Evolutionary conservation across 495 filamentous ascomycete genomes (phyloP).

Genomic region (Aspergillus sclerotiicarbonarius): DNA sequence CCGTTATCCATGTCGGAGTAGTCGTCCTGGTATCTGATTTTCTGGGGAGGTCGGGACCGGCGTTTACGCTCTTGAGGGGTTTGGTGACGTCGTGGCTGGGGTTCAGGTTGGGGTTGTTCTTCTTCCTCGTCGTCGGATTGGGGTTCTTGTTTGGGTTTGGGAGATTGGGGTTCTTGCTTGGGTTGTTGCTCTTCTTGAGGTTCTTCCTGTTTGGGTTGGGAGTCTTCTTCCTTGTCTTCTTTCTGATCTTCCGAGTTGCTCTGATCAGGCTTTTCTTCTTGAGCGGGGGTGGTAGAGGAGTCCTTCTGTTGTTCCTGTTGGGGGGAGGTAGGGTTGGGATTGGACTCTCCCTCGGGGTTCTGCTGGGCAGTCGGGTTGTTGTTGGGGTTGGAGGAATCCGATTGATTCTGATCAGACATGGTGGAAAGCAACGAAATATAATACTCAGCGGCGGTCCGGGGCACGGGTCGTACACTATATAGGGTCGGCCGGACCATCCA

Average conservation of each 20-base stretch:
- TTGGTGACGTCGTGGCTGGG: slow-evolving; percentile 22
- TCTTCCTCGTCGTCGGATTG: slow-evolving; percentile 18
- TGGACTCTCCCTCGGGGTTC: slow-evolving; percentile 13
- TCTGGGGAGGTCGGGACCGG: slow-evolving; percentile 17
- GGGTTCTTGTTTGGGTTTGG: slow-evolving; percentile 22
- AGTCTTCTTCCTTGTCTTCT: slow-evolving; percentile 14
- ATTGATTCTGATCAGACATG: slow-evolving; percentile 39
- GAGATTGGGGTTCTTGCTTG: slow-evolving; percentile 19
- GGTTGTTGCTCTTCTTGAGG: slow-evolving; percentile 17
- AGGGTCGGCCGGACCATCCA: not conserved
- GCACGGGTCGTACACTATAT: slow-evolving; percentile 4
- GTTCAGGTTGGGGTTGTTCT: slow-evolving; percentile 26
- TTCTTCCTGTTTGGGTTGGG: slow-evolving; percentile 18
- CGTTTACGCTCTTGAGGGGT: slow-evolving; percentile 19
- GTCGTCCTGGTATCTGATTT: slow-evolving; percentile 10
- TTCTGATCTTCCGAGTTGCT: not conserved
- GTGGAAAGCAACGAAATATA: slow-evolving; percentile 27
- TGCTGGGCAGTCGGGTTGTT: slow-evolving; percentile 30
- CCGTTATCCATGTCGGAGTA: slow-evolving; percentile 39
- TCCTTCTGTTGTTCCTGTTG: slow-evolving; percentile 7
- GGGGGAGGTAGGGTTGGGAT: slow-evolving; percentile 6
- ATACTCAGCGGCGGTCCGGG: not conserved
- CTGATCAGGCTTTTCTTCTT: not conserved
- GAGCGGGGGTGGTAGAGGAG: no score
- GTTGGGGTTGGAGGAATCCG: slow-evolving; percentile 23